Conservation (phyloP, 2,329 filamentous ascomycete species). For the Passalora sequoiae region DNA sequence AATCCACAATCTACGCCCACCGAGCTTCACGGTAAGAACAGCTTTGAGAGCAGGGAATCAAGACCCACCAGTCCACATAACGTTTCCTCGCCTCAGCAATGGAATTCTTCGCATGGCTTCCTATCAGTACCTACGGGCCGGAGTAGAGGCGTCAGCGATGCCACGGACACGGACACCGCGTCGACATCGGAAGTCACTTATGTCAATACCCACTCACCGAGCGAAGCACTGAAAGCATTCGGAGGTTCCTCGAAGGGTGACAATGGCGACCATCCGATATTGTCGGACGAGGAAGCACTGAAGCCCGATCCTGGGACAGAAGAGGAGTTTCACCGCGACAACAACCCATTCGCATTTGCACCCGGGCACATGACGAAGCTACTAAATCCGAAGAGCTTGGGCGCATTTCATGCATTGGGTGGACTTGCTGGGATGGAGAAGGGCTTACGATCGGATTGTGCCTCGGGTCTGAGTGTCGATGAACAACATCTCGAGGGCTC, state of each 20-base stretch:
- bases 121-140: slow-evolving; percentile 59
- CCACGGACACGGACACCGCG: slow-evolving; percentile 53
- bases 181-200: slow-evolving; percentile 61
- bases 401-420: slow-evolving; percentile 69
- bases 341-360: slow-evolving; percentile 81
- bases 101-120: slow-evolving; percentile 53
- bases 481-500: slow-evolving; percentile 60
- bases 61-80: slow-evolving; percentile 64
- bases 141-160: slow-evolving; percentile 61
- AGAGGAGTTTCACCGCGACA: slow-evolving; percentile 65
- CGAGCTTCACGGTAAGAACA: slow-evolving; percentile 52
- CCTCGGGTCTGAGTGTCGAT: slow-evolving; percentile 63
- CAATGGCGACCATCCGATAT: slow-evolving; percentile 47
- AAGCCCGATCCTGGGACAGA: slow-evolving; percentile 72
- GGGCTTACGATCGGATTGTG: slow-evolving; percentile 62
- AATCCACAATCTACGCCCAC: slow-evolving; percentile 31
- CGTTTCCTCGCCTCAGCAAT: slow-evolving; percentile 57
- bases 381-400: slow-evolving; percentile 71
- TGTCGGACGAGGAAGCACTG: slow-evolving; percentile 64
- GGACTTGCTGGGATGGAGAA: slow-evolving; percentile 68
- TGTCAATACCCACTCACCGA: slow-evolving; percentile 42
- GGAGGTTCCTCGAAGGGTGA: slow-evolving; percentile 24
- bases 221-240: slow-evolving; percentile 26
- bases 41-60: slow-evolving; percentile 61
- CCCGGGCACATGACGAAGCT: slow-evolving; percentile 77